phyloP scores from a whole-genome alignment of 2,329 filamentous ascomycete genomes.

The Zasmidium citrigriseum region DNA sequence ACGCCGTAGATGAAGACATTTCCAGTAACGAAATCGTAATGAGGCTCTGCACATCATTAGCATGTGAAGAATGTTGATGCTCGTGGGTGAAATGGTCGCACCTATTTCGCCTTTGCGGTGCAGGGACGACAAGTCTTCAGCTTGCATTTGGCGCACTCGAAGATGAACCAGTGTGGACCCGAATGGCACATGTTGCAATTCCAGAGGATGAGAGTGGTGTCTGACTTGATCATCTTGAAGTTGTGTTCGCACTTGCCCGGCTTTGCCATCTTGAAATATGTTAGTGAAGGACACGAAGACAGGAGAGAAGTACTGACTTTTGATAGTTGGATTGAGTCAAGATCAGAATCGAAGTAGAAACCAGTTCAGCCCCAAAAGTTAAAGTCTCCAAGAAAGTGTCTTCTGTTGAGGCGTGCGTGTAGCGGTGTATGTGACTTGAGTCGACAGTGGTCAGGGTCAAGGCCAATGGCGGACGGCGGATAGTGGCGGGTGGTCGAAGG shows the following conservation, averaged over 20 bases:
- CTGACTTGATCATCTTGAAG: constrained; percentile 55
- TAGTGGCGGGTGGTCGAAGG: neutral
- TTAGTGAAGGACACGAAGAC: neutral
- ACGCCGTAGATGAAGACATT: neutral
- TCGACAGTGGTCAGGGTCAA: neutral
- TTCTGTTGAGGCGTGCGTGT: neutral
- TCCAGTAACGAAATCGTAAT: neutral
- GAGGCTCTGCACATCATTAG: neutral
- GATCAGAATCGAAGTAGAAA: neutral
- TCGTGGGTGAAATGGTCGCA: neutral
- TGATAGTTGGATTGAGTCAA: neutral
- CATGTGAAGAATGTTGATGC: neutral
- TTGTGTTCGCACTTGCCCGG: constrained; percentile 50
- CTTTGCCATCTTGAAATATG: constrained; percentile 44
- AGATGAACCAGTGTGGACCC: constrained; percentile 54
- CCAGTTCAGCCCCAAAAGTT: neutral
- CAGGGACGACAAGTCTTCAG: constrained; percentile 53
- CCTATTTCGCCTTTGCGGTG: constrained; percentile 43
- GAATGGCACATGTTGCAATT: constrained; percentile 55
- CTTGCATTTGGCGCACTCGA: constrained; percentile 53
- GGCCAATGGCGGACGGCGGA: constrained; percentile 11
- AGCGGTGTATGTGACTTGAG: neutral
- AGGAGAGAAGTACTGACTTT: constrained; percentile 2
- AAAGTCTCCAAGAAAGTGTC: neutral
- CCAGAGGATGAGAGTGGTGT: constrained; percentile 54